Conservation (phyloP, 352 stramenopile genomes). For the Peronospora farinosa region DNA sequence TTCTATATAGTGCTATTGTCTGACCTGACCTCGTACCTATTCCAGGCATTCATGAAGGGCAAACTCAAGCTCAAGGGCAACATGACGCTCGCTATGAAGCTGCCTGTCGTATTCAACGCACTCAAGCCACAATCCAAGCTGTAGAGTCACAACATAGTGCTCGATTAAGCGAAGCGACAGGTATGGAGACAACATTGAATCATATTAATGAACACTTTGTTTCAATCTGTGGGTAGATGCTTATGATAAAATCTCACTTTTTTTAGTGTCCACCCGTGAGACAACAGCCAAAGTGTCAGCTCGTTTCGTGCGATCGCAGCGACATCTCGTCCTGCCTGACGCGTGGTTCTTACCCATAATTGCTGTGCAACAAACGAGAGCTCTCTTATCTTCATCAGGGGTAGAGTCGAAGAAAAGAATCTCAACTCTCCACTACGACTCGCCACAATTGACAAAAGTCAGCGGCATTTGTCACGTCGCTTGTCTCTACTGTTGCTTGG, state of each 20-base stretch:
- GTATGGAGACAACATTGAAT: not conserved
- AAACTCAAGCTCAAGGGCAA: slow-evolving; percentile 95
- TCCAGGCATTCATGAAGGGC: slow-evolving; percentile 91
- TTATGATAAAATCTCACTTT: slow-evolving; percentile 22
- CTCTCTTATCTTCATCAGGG: slow-evolving; percentile 3
- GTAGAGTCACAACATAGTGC: slow-evolving; percentile 19
- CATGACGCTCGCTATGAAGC: slow-evolving; percentile 92
- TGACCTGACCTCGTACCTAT: slow-evolving; percentile 17
- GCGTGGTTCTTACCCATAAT: slow-evolving; percentile 22
- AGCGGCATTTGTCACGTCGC: slow-evolving; percentile 7
- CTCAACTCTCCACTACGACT: slow-evolving; percentile 15
- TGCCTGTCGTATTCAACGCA: slow-evolving; percentile 88
- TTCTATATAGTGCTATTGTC: slow-evolving; percentile 4
- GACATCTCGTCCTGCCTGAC: slow-evolving; percentile 1
- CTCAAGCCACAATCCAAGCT: slow-evolving; percentile 80
- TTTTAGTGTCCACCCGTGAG: slow-evolving; percentile 18
- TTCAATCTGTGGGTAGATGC: not conserved
- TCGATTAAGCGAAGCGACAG: not conserved
- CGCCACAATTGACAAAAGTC: not conserved
- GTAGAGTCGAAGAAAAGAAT: slow-evolving; percentile 2
- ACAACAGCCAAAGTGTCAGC: slow-evolving; percentile 3
- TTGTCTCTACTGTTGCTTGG: slow-evolving; percentile 52
- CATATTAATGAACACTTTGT: slow-evolving; percentile 10
- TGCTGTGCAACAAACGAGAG: slow-evolving; percentile 14
- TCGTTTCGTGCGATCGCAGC: slow-evolving; percentile 5